Base-by-base conservation (phyloP, 202 grass and related monocot genomes). In the Panicum virgatum region DNA sequence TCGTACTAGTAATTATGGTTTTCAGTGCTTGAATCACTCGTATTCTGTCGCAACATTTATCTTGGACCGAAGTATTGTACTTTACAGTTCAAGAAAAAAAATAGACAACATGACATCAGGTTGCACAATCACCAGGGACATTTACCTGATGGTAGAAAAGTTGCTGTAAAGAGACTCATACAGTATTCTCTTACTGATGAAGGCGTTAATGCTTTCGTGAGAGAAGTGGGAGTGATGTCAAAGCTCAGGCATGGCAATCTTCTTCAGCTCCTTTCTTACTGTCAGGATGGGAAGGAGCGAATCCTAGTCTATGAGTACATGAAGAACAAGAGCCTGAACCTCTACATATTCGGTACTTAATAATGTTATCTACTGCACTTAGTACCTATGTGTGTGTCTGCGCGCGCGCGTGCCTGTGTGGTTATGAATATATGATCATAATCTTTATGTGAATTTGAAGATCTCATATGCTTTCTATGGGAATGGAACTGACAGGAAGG, bases 301-400 rank as follows among this genome's bases (percentile, higher is more conserved):
- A 26, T 77, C 39, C 50, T 76, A 9, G 37, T 84, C 7, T 77
- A 77, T 14, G 29, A 77, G 48, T 69, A 46, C 38, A 84, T 77
- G 82, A 14, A 27, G 51, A 56, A 75, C 6, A 54, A 14, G 11
- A 83, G 80, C 30, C 5, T 83, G 38, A 5, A 57, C 42, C 0
- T 23, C 48, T 69, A 77, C 50, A 77, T 84, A 47, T 84, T 60
- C 8, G 82, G 52, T 56, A 56, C 20, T n/a, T 54, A n/a, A n/a
- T n/a, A 54, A 54, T 50, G 47, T 19, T 52, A 4, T 30, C 6
- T 13, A 1, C 19, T 19, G 2, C 5, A 20, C 29, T 22, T 73
- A 22, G 1, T n/a, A 53, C n/a, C n/a, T 61, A 0, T 1, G 0
- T 26, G n/a, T n/a, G n/a, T n/a, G n/a, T n/a, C n/a, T n/a, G n/a